Evolutionary conservation across 352 stramenopile genomes (phyloP), one percentile per base, ranked within the genome.

Genomic region (Globisporangium echinulatum): DNA sequence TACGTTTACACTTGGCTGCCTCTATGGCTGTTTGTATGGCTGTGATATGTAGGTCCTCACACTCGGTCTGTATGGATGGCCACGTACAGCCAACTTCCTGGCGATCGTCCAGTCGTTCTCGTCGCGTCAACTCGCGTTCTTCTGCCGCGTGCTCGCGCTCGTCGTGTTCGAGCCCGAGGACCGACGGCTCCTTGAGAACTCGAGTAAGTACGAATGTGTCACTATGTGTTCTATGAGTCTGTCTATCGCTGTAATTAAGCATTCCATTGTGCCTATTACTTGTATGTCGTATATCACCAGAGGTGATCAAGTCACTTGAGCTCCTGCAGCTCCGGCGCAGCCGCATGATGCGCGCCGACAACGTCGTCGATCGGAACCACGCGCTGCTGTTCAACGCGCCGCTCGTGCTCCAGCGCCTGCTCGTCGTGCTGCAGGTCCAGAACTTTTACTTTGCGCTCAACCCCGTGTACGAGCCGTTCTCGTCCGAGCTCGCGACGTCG

Each of bases 121-220:
- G 8, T 96, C 88, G 40, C 82, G 93, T 11, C 92, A 98, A 58
- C 71, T 98, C 47, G 92, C 94, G 11, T 96, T 98, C 70, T 98
- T 98, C 69, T 98, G 93, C 54, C 88, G 95, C n/a, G 92, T 98
- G 38, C 75, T 99, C 25, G 94, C 92, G 3, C 75, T 98, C 7
- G 78, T 98, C 6, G 79, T 98, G 19, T 98, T 98, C 73, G 93
- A 98, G 63, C 92, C 92, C 1, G 95, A 98, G 67, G 95, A 98
- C 63, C 84, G 95, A 15, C 82, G 96, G 40, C 70, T 98, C 1
- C 71, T 98, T 25, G 93, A 98, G 59, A 96, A 78, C 56, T 89
- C 91, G 15, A 91, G 84, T 93, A 62, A 39, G 73, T 79, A 33
- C 11, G 9, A n/a, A 13, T 46, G 9, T 46, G 39, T 43, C 39